Percentiles rank a stretch among this genome's conserved stretches.
Conservation (phyloP, 257 asterid species). For the Striga asiatica region DNA sequence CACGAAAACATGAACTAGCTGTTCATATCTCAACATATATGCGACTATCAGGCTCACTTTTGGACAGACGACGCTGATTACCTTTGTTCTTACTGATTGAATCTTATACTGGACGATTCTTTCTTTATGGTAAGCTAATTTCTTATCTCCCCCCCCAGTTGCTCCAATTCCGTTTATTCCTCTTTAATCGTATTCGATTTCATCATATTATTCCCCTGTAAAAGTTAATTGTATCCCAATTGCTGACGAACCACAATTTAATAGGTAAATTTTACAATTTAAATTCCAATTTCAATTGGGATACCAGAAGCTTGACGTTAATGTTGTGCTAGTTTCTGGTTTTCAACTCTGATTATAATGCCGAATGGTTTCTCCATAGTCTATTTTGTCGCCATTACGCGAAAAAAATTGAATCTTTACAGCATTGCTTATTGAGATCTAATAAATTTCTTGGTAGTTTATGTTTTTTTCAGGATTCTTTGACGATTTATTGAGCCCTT, state of each 20-base stretch:
- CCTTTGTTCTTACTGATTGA: background rate
- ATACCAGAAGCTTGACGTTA: constrained; percentile 4
- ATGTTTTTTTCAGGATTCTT: background rate
- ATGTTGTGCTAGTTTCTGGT: constrained; percentile 12
- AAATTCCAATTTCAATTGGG: too few species aligned
- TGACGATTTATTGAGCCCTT: background rate
- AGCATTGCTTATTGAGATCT: background rate
- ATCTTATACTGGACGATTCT: constrained; percentile 3
- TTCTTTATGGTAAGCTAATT: constrained; percentile 15
- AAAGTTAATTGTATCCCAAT: background rate
- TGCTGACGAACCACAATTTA: background rate
- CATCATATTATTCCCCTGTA: background rate
- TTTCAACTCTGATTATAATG: background rate
- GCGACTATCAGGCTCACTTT: background rate
- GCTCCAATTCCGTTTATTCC: background rate
- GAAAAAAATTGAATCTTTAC: constrained; percentile 5
- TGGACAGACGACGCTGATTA: constrained; percentile 1
- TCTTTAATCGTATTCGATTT: background rate
- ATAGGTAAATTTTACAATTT: background rate
- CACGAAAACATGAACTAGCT: background rate
- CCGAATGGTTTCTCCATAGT: background rate
- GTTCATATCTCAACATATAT: background rate
- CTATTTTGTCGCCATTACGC: background rate
- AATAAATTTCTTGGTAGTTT: background rate
- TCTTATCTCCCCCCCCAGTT: background rate